Evolutionary conservation across 108 stramenopile genomes (phyloP), one percentile per base, ranked within the genome.

Genomic region (Mayamaea pseudoterrestris): DNA sequence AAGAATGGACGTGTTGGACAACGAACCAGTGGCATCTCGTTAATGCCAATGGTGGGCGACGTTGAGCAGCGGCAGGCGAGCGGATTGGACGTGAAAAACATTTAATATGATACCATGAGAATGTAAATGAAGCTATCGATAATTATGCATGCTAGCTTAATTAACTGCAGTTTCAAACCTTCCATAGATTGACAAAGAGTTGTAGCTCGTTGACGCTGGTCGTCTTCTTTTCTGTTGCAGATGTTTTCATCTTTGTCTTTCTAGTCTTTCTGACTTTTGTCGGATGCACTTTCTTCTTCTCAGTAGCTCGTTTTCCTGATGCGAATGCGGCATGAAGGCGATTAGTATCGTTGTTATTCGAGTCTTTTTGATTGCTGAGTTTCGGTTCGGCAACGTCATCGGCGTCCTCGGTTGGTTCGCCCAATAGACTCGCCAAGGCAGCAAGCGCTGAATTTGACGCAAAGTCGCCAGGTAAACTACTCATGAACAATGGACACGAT

Each of bases 111-210:
- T n/a, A n/a, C n/a, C n/a, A n/a, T n/a, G n/a, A n/a, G n/a, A n/a
- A n/a, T n/a, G n/a, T n/a, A n/a, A n/a, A n/a, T n/a, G n/a, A n/a
- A n/a, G n/a, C n/a, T n/a, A n/a, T n/a, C n/a, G n/a, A n/a, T n/a
- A n/a, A n/a, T n/a, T n/a, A n/a, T n/a, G n/a, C n/a, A n/a, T n/a
- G n/a, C n/a, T n/a, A n/a, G n/a, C n/a, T n/a, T n/a, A n/a, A n/a
- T n/a, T n/a, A n/a, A n/a, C n/a, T n/a, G n/a, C n/a, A n/a, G n/a
- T n/a, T n/a, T n/a, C n/a, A n/a, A n/a, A n/a, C n/a, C n/a, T 77
- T 87, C 85, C 85, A 87, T 68, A 87, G 63, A 14, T 72, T 77
- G 58, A 87, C 47, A 71, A 87, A 87, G 21, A 87, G 48, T 29
- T 77, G 78, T 11, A 76, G 76, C 56, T 87, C 85, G 18, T 76